phyloP scores from a whole-genome alignment of 805 yeast genomes.

The Candida xiaguanensis region DNA sequence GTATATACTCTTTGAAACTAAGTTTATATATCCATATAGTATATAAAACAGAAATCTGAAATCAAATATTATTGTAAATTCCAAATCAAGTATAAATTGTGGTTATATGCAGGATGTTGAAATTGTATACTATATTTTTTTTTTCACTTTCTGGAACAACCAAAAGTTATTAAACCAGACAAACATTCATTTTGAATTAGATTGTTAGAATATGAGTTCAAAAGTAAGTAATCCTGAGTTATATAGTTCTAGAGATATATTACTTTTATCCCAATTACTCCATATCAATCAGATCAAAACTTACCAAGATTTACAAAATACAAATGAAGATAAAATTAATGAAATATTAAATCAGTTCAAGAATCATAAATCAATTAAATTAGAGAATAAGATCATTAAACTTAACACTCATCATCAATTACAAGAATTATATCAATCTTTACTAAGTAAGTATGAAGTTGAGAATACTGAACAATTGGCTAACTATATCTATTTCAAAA shows the following conservation, averaged over 20 bases:
- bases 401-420: constrained; percentile 9
- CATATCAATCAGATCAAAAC: constrained; percentile 30
- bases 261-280: constrained; percentile 35
- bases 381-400: constrained; percentile 10
- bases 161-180: too few relatives aligned
- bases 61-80: background rate
- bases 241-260: constrained; percentile 27
- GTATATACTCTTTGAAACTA: background rate
- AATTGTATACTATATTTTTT: background rate
- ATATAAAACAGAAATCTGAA: too few relatives aligned
- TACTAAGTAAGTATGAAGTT: constrained; percentile 25
- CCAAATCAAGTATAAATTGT: background rate
- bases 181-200: too few relatives aligned
- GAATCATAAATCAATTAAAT: constrained; percentile 7
- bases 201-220: background rate
- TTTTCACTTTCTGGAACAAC: background rate
- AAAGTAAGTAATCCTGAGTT: constrained; percentile 3
- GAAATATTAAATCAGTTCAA: constrained; percentile 15
- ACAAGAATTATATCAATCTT: constrained; percentile 20
- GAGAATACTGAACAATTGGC: constrained; percentile 38
- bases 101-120: background rate
- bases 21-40: too few relatives aligned
- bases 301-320: constrained; percentile 7
- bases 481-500: constrained; percentile 26
- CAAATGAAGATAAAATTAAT: constrained; percentile 16